These are phyloP conservation scores for Hypoxylon sp. DNA, from an alignment of 2,329 filamentous ascomycete species.

Conservation along the genomic window DNA sequence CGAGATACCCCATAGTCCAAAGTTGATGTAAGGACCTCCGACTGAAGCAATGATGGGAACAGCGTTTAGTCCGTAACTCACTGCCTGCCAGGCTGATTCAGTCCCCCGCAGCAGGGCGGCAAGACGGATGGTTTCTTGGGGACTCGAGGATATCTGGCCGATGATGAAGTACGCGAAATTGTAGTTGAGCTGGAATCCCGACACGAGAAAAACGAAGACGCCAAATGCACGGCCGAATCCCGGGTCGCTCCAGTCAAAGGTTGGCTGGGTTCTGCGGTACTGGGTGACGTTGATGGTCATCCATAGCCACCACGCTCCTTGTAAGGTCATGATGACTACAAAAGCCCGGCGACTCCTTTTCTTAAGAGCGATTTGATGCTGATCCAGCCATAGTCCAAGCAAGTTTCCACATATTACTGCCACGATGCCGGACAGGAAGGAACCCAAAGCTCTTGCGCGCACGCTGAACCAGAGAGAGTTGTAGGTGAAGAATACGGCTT, in stretches of 20 bases:
- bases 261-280: conserved; percentile 64
- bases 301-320: conserved; percentile 79
- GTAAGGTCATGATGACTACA: conserved; percentile 60
- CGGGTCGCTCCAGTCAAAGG: conserved; percentile 69
- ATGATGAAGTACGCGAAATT: conserved; percentile 78
- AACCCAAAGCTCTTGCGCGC: conserved; percentile 72
- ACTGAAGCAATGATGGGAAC: conserved; percentile 69
- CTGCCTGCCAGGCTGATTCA: conserved; percentile 76
- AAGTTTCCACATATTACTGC: conserved; percentile 72
- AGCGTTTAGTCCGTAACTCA: conserved; percentile 74
- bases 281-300: conserved; percentile 70
- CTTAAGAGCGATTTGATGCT: conserved; percentile 61
- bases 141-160: conserved; percentile 67
- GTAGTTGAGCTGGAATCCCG: conserved; percentile 78
- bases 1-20: conserved; percentile 71
- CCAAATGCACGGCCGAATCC: conserved; percentile 74
- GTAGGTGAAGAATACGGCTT: conserved; percentile 78
- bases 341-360: conserved; percentile 64
- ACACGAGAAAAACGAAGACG: conserved; percentile 72
- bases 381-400: conserved; percentile 71
- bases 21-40: conserved; percentile 75
- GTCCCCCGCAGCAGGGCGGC: conserved; percentile 73
- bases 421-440: conserved; percentile 73
- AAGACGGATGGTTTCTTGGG: conserved; percentile 73
- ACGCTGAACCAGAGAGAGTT: conserved; percentile 74